Conservation (phyloP, 2,329 filamentous ascomycete genomes). For the Botrytis deweyae region DNA sequence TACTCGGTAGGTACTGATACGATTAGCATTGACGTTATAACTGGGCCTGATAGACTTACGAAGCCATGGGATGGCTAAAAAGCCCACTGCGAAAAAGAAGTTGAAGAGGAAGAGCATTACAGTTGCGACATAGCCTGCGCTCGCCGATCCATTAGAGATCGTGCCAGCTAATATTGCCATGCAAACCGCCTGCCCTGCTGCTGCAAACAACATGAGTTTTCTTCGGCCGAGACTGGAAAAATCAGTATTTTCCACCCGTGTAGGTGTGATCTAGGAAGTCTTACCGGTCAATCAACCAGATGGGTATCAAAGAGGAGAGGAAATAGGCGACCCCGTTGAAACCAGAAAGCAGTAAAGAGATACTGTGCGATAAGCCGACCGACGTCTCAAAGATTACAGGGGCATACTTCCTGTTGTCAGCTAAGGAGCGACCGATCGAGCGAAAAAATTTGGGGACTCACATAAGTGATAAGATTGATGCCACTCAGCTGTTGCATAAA, state of each 20-base stretch:
- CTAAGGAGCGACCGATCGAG: background rate
- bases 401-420: constrained; percentile 38
- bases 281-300: background rate
- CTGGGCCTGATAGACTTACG: constrained; percentile 46
- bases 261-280: background rate
- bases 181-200: constrained; percentile 58
- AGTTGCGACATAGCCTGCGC: constrained; percentile 46
- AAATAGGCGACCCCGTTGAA: constrained; percentile 40
- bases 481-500: constrained; percentile 52
- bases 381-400: constrained; percentile 51
- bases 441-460: background rate
- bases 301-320: background rate
- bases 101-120: constrained; percentile 30
- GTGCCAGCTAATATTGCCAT: constrained; percentile 58
- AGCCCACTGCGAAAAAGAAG: constrained; percentile 41
- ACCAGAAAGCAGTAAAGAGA: constrained; percentile 55
- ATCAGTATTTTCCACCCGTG: background rate
- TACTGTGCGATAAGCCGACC: constrained; percentile 46
- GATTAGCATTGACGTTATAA: constrained; percentile 52
- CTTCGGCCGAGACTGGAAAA: constrained; percentile 58
- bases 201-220: constrained; percentile 71
- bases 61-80: constrained; percentile 52
- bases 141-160: constrained; percentile 2
- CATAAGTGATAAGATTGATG: constrained; percentile 46
- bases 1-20: constrained; percentile 44